phyloP scores from a whole-genome alignment of 2,329 filamentous ascomycete species.

The Colletotrichum lindemuthianum region DNA sequence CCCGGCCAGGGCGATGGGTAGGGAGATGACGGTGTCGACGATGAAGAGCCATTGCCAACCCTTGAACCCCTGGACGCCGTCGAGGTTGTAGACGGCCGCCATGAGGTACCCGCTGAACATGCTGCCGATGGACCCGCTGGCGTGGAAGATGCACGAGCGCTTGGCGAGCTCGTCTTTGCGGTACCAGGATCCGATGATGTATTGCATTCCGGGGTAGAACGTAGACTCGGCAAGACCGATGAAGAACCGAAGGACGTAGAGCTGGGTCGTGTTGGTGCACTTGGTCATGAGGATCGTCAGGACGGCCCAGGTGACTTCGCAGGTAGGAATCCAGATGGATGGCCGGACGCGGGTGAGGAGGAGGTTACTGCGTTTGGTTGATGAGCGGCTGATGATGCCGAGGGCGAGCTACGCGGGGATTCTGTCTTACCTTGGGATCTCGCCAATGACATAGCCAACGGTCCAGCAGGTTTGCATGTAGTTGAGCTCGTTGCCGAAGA shows the following conservation, averaged over 20 bases:
- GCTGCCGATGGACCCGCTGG: constrained; percentile 38
- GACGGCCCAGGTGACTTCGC: constrained; percentile 45
- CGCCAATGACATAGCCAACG: constrained; percentile 42
- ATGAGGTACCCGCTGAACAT: constrained; percentile 48
- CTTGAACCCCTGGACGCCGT: constrained; percentile 44
- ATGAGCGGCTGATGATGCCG: constrained; percentile 23
- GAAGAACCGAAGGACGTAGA: constrained; percentile 44
- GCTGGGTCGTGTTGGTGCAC: constrained; percentile 46
- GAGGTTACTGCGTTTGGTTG: constrained; percentile 41
- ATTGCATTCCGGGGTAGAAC: constrained; percentile 40
- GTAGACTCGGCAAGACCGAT: constrained; percentile 44
- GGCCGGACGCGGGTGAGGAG: constrained; percentile 45
- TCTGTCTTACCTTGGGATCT: constrained; percentile 38
- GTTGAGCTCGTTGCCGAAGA: constrained; percentile 43
- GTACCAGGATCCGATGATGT: constrained; percentile 45
- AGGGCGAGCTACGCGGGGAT: background rate
- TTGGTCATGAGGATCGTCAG: constrained; percentile 46
- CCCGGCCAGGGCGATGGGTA: constrained; percentile 39
- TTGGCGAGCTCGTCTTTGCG: constrained; percentile 43
- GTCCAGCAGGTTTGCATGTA: constrained; percentile 43
- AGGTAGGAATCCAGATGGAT: constrained; percentile 44
- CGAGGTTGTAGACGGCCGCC: constrained; percentile 48
- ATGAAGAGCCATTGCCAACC: constrained; percentile 54
- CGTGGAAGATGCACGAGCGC: constrained; percentile 43
- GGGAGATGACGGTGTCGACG: constrained; percentile 46